Evolutionary conservation across 768 basidiomycete species (phyloP), one percentile per base, ranked within the genome.

Genomic region (Coprinopsis sp.): DNA sequence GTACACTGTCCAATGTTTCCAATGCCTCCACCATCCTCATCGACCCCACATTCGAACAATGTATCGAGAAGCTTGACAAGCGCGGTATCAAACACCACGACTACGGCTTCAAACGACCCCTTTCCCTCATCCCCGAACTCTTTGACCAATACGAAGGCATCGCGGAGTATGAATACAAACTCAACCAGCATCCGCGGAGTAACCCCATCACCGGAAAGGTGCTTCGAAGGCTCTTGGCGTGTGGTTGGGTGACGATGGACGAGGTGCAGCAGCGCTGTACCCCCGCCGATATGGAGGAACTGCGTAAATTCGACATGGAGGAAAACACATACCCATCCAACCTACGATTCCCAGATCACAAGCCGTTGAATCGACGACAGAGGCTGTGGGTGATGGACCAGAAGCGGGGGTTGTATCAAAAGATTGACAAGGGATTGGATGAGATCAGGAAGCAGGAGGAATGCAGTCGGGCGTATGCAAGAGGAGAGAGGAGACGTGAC

Each of bases 51-150:
- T n/a, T n/a, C n/a, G n/a, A n/a, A n/a, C n/a, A n/a, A n/a, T n/a
- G n/a, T n/a, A n/a, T 61, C 4, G 47, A 50, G 3, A 46, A 55
- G 7, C 52, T 71, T 10, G 45, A 60, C 3, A 25, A 30, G n/a
- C 58, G 50, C 3, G 65, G 61, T 18, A 66, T 74, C 60, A 71
- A 69, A 58, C 61, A 71, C 14, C 64, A 64, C 16, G 74, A 76
- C 56, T 76, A 59, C 45, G 74, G 68, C 4, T 66, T 61, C 44
- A 50, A 37, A 24, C 47, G 21, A 18, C 52, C 18, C 38, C 25
- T 49, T 21, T 50, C 54, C 30, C 18, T 49, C 22, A 48, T 59
- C 4, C 47, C 63, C 2, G 72, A 71, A 40, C 56, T 69, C 4
- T 75, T 71, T 37, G 68, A 73, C 49, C 72, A 61, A 13, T 63